Evolutionary conservation across 208 protist species (phyloP).

Genomic region (Leishmania amazonensis): DNA sequence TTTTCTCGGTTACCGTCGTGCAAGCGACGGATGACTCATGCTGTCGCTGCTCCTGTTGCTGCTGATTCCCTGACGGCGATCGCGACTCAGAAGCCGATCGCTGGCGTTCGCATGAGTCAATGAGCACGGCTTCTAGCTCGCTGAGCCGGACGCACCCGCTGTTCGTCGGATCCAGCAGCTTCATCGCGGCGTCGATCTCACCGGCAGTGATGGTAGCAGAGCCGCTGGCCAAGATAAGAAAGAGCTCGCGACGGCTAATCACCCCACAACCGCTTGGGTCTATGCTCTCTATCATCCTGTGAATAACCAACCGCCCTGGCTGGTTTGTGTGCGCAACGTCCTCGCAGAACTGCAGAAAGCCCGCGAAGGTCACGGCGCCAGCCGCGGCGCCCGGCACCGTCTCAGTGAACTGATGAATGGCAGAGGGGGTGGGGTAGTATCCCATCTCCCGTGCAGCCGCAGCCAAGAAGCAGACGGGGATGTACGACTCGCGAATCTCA

Average conservation of each 20-base stretch:
- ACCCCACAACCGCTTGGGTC: constrained; percentile 28
- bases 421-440: constrained; percentile 50
- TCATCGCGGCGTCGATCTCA: constrained; percentile 61
- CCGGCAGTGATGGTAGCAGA: constrained; percentile 35
- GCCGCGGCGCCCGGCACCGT: constrained; percentile 19
- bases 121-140: constrained; percentile 17
- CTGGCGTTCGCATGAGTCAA: constrained; percentile 17
- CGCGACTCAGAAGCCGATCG: constrained; percentile 1
- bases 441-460: constrained; percentile 52
- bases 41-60: not conserved
- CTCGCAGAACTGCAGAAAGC: constrained; percentile 65
- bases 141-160: constrained; percentile 23
- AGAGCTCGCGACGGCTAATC: constrained; percentile 43
- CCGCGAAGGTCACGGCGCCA: constrained; percentile 37
- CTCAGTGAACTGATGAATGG: constrained; percentile 30
- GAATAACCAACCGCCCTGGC: constrained; percentile 13
- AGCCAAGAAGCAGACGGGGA: constrained; percentile 41
- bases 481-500: constrained; percentile 35
- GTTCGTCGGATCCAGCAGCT: constrained; percentile 60
- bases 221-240: constrained; percentile 36
- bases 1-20: not conserved
- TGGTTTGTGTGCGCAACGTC: constrained; percentile 36
- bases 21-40: not conserved
- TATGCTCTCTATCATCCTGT: constrained; percentile 24
- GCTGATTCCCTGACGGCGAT: not conserved